A percentile compares a stretch with the other conserved stretches of the same genome.
phyloP scores from a whole-genome alignment of 1,284 basidiomycete species.

The Cryptococcus depauperatus region DNA sequence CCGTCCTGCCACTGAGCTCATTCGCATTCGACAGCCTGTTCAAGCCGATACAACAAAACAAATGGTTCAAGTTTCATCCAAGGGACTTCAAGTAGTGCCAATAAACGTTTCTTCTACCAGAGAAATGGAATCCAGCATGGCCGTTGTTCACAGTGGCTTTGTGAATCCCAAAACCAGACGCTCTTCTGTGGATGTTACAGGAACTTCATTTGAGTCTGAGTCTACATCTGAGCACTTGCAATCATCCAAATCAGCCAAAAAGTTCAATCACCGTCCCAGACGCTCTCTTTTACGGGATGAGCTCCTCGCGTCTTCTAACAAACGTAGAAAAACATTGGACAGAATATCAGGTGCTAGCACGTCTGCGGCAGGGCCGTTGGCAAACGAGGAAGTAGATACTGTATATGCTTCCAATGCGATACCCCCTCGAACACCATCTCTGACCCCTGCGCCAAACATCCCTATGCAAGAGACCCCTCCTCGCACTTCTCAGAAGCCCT shows the following conservation, averaged over 20 bases:
- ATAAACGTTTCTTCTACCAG: not conserved
- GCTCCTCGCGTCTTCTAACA: constrained; percentile 8
- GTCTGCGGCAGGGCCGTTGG: not conserved
- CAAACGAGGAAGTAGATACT: constrained; percentile 7
- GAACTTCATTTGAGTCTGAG: not conserved
- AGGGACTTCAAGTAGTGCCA: not conserved
- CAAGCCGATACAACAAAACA: not conserved
- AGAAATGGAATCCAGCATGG: not conserved
- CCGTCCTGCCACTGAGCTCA: not conserved
- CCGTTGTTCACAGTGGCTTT: not conserved
- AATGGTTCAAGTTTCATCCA: not conserved
- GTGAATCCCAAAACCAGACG: not conserved
- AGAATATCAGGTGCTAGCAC: not conserved
- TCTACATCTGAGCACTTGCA: not conserved
- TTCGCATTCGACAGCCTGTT: constrained; percentile 1
- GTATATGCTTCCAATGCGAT: constrained; percentile 6
- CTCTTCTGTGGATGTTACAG: not conserved
- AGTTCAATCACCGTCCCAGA: not conserved
- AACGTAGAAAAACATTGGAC: constrained; percentile 10
- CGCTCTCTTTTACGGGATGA: constrained; percentile 12
- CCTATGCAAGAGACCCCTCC: too few species aligned
- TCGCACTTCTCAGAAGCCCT: not conserved
- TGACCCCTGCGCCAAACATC: too few species aligned
- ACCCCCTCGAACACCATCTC: constrained; percentile 8
- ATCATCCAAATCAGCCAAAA: not conserved